Conservation (phyloP, 176 grass and related monocot species). For the Oryza meridionalis region DNA sequence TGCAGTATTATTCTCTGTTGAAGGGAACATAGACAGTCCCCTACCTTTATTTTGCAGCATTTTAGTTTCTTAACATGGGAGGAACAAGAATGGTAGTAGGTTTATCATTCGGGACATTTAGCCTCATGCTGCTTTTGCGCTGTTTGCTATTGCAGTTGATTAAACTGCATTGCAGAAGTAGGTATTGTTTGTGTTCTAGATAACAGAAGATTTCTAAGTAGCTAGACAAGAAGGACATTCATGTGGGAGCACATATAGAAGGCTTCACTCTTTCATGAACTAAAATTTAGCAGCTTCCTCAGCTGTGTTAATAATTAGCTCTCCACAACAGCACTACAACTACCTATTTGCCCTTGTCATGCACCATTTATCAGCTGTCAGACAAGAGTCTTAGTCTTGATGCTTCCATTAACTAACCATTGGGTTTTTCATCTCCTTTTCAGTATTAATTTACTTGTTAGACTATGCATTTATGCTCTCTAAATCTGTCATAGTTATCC, state of each 20-base stretch:
- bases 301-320: background rate
- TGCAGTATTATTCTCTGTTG: background rate
- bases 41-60: background rate
- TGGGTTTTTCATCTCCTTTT: background rate
- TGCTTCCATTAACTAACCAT: background rate
- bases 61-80: background rate
- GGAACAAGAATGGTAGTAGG: background rate
- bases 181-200: background rate
- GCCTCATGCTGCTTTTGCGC: background rate
- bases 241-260: background rate
- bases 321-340: background rate
- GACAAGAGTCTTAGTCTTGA: background rate
- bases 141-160: background rate
- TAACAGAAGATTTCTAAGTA: background rate
- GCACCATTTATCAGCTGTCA: background rate
- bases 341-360: background rate
- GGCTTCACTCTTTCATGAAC: background rate
- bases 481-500: background rate
- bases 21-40: background rate
- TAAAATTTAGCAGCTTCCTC: background rate
- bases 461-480: background rate
- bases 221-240: background rate
- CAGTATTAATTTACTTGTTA: background rate
- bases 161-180: background rate
- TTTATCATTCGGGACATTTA: background rate